A percentile compares a stretch with the other conserved stretches of the same genome.
phyloP scores from a whole-genome alignment of 2,329 filamentous ascomycete genomes.

The Cordyceps farinosa region DNA sequence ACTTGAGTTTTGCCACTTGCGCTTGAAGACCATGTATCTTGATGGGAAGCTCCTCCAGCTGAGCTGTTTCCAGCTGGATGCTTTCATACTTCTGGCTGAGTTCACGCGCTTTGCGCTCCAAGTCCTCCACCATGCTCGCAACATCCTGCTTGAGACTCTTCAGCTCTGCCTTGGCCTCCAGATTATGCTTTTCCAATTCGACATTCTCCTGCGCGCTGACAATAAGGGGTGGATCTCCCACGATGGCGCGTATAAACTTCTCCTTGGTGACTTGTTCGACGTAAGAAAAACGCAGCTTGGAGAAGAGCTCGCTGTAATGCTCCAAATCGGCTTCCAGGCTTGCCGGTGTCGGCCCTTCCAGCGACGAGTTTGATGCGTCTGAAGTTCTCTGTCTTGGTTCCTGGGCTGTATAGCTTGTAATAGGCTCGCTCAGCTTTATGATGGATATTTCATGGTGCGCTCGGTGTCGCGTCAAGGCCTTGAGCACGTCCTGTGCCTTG shows the following conservation, averaged over 20 bases:
- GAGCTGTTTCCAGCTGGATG: slow-evolving; percentile 46
- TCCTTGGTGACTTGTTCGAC: slow-evolving; percentile 98
- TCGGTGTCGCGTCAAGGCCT: slow-evolving; percentile 51
- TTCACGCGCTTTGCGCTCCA: slow-evolving; percentile 62
- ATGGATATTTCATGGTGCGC: slow-evolving; percentile 64
- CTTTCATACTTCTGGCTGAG: slow-evolving; percentile 53
- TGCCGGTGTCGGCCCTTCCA: slow-evolving; percentile 67
- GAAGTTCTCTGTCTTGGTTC: slow-evolving; percentile 57
- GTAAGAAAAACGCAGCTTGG: slow-evolving; percentile 94
- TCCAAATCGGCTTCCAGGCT: slow-evolving; percentile 77
- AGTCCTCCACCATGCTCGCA: slow-evolving; percentile 64
- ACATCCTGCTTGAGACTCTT: slow-evolving; percentile 80
- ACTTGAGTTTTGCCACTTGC: slow-evolving; percentile 44
- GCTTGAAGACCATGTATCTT: slow-evolving; percentile 48
- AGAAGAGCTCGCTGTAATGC: slow-evolving; percentile 93
- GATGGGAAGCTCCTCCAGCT: slow-evolving; percentile 49
- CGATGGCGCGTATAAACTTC: slow-evolving; percentile 90
- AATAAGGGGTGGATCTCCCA: slow-evolving; percentile 83
- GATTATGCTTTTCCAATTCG: slow-evolving; percentile 65
- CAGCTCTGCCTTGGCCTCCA: slow-evolving; percentile 69
- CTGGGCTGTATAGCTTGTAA: slow-evolving; percentile 50
- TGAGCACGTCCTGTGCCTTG: slow-evolving; percentile 41
- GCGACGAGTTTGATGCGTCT: slow-evolving; percentile 64
- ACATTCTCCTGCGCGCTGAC: slow-evolving; percentile 80
- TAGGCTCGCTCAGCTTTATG: slow-evolving; percentile 71